These are phyloP conservation scores for Linnemannia elongata DNA, from an alignment of 192 early-diverging fungal species.

Conservation along the genomic window DNA sequence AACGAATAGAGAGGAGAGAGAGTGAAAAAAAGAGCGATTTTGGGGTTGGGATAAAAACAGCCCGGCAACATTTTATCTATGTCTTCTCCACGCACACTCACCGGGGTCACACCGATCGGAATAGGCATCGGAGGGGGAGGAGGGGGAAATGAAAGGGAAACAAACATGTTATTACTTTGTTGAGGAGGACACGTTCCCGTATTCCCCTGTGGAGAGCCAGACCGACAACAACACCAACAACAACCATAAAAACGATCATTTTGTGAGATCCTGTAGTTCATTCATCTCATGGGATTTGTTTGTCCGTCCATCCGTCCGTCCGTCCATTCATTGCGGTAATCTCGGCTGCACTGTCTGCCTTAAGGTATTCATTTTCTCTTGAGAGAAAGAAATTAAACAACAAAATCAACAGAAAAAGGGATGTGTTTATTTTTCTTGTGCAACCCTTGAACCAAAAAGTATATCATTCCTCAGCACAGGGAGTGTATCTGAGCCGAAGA, in stretches of 20 bases:
- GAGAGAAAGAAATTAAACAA: neutral
- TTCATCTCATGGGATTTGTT: neutral
- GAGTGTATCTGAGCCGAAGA: neutral
- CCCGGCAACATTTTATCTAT: conserved; percentile 9
- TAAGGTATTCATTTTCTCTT: neutral
- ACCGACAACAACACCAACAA: neutral
- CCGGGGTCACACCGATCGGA: neutral
- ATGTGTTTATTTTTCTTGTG: neutral
- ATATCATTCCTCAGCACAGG: neutral
- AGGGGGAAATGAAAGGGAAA: neutral
- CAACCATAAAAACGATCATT: neutral
- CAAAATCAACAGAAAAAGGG: neutral
- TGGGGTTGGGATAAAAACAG: neutral
- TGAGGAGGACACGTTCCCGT: neutral
- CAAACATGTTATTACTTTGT: neutral
- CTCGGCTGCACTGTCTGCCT: neutral
- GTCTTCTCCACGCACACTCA: neutral
- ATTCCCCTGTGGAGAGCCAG: neutral
- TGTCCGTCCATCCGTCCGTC: neutral
- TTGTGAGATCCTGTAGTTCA: neutral
- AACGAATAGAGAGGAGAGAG: too few species aligned
- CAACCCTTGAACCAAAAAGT: neutral
- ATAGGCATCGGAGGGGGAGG: neutral
- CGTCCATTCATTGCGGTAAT: neutral
- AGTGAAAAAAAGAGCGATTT: neutral